phyloP scores from a whole-genome alignment of 352 stramenopile genomes.

The Phytophthora megakarya region DNA sequence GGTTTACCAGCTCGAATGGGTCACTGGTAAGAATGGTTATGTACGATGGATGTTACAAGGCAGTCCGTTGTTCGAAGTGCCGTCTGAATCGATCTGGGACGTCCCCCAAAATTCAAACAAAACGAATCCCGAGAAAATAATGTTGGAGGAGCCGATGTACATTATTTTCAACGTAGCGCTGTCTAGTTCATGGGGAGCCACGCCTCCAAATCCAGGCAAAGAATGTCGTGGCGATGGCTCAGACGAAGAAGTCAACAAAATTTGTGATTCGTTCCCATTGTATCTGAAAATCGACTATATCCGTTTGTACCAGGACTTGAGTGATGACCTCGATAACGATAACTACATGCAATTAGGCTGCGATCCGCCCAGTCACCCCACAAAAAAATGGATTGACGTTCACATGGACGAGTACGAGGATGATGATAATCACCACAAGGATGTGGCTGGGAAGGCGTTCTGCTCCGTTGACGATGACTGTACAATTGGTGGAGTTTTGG shows the following conservation, averaged over 20 bases:
- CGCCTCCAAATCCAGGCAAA: conserved; percentile 40
- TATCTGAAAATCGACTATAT: conserved; percentile 89
- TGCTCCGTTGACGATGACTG: conserved; percentile 48
- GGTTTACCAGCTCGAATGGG: conserved; percentile 36
- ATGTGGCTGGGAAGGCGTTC: conserved; percentile 40
- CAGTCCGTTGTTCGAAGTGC: conserved; percentile 81
- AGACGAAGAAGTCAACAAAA: conserved; percentile 30
- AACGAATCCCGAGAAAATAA: conserved; percentile 52
- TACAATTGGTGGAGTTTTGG: conserved; percentile 29
- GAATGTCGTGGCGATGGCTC: conserved; percentile 36
- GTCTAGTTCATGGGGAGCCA: conserved; percentile 45
- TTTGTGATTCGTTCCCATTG: conserved; percentile 54
- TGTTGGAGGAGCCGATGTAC: conserved; percentile 57
- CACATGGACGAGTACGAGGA: conserved; percentile 49
- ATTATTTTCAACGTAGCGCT: conserved; percentile 63
- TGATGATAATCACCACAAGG: conserved; percentile 37
- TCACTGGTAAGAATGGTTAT: conserved; percentile 42
- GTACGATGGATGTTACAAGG: conserved; percentile 67
- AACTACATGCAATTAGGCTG: conserved; percentile 45
- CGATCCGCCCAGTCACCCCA: conserved; percentile 45
- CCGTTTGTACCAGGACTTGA: conserved; percentile 77
- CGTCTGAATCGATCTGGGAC: conserved; percentile 47
- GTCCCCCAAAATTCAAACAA: conserved; percentile 36
- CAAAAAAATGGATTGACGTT: conserved; percentile 44
- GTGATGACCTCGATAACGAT: conserved; percentile 22